Evolutionary conservation across 2,329 filamentous ascomycete genomes (phyloP).

Genomic region (Aspergillus texensis): DNA sequence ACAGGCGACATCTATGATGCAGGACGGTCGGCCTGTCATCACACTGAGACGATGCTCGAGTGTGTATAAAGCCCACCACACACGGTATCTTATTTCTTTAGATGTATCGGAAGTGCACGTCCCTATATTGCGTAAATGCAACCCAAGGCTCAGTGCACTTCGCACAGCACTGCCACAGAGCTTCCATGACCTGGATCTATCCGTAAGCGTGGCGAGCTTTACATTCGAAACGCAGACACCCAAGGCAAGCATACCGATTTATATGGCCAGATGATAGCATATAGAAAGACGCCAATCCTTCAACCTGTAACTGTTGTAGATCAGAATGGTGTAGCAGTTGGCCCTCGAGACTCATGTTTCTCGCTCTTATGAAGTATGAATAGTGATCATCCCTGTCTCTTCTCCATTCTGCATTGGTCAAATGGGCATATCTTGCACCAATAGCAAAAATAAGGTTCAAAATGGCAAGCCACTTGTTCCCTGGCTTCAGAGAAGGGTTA

Average conservation of each 20-base stretch:
- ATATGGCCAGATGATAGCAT: conserved; percentile 45
- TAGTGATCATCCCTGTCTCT: conserved; percentile 42
- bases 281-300: conserved; percentile 46
- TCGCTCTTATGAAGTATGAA: conserved; percentile 46
- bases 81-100: conserved; percentile 47
- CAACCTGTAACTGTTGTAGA: conserved; percentile 47
- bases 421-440: conserved; percentile 42
- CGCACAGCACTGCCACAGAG: conserved; percentile 44
- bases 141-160: conserved; percentile 43
- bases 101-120: conserved; percentile 40
- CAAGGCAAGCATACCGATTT: conserved; percentile 39
- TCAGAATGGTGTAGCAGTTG: conserved; percentile 46
- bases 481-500: conserved; percentile 36
- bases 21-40: conserved; percentile 49
- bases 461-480: conserved; percentile 47
- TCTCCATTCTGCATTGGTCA: conserved; percentile 40
- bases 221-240: background rate
- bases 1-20: conserved; percentile 44
- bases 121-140: conserved; percentile 47
- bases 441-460: conserved; percentile 50
- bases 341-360: conserved; percentile 40
- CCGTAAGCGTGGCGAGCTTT: conserved; percentile 4
- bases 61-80: conserved; percentile 50
- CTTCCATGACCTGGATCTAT: conserved; percentile 43
- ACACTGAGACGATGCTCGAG: conserved; percentile 46